A percentile compares a stretch with the other conserved stretches of the same genome.
These are phyloP conservation scores for Hanseniaspora mollemarum DNA, from an alignment of 805 yeast species.

Conservation along the genomic window DNA sequence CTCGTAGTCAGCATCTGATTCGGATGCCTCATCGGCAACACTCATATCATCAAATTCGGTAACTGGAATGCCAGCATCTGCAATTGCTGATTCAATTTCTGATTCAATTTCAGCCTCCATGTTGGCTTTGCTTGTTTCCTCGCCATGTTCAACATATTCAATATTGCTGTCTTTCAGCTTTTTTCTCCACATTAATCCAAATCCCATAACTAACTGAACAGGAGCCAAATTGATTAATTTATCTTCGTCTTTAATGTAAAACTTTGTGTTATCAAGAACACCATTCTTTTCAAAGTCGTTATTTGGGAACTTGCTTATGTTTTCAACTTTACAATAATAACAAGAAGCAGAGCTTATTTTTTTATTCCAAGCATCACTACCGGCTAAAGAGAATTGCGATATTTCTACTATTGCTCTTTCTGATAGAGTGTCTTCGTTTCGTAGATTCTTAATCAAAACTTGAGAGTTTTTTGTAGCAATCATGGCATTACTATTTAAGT, in stretches of 20 bases:
- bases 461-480: constrained; percentile 49
- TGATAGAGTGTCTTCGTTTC: constrained; percentile 55
- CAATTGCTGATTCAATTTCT: too few species aligned
- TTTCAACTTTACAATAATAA: constrained; percentile 67
- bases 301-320: constrained; percentile 58
- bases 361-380: constrained; percentile 82
- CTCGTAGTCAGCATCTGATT: constrained; percentile 1
- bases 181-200: constrained; percentile 65
- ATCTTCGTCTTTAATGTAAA: constrained; percentile 42
- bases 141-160: constrained; percentile 16
- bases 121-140: not conserved
- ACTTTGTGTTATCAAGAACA: constrained; percentile 49
- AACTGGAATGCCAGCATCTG: too few species aligned
- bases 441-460: constrained; percentile 73
- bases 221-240: constrained; percentile 59
- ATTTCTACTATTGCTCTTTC: constrained; percentile 86
- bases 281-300: constrained; percentile 34
- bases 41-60: constrained; percentile 7
- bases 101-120: not conserved
- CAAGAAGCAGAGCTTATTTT: constrained; percentile 45
- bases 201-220: constrained; percentile 79
- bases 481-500: constrained; percentile 55
- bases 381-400: constrained; percentile 67
- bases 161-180: constrained; percentile 33
- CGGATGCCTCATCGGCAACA: constrained; percentile 14